A percentile compares a stretch with the other conserved stretches of the same genome.
phyloP scores from a whole-genome alignment of 345 rosid genomes.

The Cochlearia excelsa region DNA sequence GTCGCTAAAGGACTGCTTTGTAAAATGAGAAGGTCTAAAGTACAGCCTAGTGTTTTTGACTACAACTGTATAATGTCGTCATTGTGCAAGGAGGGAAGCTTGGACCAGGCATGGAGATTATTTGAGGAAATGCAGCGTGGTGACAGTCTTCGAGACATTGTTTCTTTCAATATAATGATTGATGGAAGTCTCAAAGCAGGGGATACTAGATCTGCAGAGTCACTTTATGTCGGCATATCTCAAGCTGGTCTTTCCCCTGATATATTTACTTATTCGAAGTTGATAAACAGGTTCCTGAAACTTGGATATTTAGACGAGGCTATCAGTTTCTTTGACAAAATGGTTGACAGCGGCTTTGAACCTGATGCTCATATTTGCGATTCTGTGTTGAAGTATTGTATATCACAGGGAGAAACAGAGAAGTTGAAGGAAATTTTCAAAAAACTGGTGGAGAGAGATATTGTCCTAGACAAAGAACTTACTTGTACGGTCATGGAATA shows the following conservation, averaged over 20 bases:
- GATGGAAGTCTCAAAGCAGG: constrained; percentile 58
- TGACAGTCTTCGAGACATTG: constrained; percentile 38
- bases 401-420: constrained; percentile 45
- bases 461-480: constrained; percentile 45
- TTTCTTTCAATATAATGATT: constrained; percentile 56
- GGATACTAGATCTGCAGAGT: constrained; percentile 48
- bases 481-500: constrained; percentile 49
- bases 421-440: constrained; percentile 46
- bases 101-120: constrained; percentile 60
- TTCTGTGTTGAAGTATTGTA: constrained; percentile 54
- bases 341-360: constrained; percentile 54
- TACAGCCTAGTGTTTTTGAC: constrained; percentile 42
- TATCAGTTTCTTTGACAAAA: constrained; percentile 44
- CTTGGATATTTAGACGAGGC: constrained; percentile 57
- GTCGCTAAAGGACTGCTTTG: constrained; percentile 58
- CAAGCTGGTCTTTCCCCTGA: constrained; percentile 53
- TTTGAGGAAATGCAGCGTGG: constrained; percentile 49
- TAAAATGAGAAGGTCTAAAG: constrained; percentile 44
- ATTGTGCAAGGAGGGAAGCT: constrained; percentile 58
- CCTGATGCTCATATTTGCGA: constrained; percentile 49
- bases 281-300: constrained; percentile 58
- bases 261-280: constrained; percentile 47
- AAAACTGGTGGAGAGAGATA: constrained; percentile 50
- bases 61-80: constrained; percentile 52
- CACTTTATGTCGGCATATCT: constrained; percentile 48